Conservation (phyloP, 495 filamentous ascomycete species). For the Clavariopsis aquatica region DNA sequence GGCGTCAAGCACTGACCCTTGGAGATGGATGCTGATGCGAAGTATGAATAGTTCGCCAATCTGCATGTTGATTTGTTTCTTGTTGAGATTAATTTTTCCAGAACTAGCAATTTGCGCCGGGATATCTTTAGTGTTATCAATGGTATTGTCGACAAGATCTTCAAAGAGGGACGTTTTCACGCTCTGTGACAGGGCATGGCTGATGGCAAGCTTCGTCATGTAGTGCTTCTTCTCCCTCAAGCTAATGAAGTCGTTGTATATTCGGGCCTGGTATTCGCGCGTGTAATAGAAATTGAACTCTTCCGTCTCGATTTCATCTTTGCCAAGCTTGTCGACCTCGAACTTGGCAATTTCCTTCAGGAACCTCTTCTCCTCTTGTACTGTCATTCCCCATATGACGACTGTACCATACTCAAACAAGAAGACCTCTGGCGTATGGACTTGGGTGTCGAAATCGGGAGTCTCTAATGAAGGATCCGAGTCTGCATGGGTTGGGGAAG, state of each 20-base stretch:
- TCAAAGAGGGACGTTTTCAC: slow-evolving; percentile 99
- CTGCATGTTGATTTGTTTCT: slow-evolving; percentile 93
- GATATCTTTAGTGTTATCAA: slow-evolving; percentile 83
- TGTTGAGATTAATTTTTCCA: slow-evolving; percentile 81
- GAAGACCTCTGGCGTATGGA: slow-evolving; percentile 92
- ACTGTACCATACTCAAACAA: slow-evolving; percentile 98
- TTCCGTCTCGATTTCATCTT: slow-evolving; percentile 89
- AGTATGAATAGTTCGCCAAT: slow-evolving; percentile 97
- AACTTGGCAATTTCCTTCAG: slow-evolving; percentile 95
- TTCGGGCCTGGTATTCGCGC: slow-evolving; percentile 91
- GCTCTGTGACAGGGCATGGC: slow-evolving; percentile 89
- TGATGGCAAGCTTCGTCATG: slow-evolving; percentile 97
- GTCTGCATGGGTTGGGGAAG: slow-evolving; percentile 15
- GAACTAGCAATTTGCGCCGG: slow-evolving; percentile 87
- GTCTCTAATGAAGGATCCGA: slow-evolving; percentile 32
- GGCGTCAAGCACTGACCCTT: slow-evolving; percentile 94
- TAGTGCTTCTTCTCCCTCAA: slow-evolving; percentile 89
- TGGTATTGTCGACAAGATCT: slow-evolving; percentile 90
- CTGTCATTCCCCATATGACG: slow-evolving; percentile 99
- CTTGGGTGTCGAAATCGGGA: slow-evolving; percentile 66
- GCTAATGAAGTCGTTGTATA: slow-evolving; percentile 99
- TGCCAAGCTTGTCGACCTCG: slow-evolving; percentile 81
- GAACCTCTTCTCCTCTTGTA: slow-evolving; percentile 79
- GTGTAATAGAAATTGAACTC: slow-evolving; percentile 99
- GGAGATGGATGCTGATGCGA: slow-evolving; percentile 95